phyloP scores from a whole-genome alignment of 805 yeast genomes.

The Kodamaea lidongshanica region DNA sequence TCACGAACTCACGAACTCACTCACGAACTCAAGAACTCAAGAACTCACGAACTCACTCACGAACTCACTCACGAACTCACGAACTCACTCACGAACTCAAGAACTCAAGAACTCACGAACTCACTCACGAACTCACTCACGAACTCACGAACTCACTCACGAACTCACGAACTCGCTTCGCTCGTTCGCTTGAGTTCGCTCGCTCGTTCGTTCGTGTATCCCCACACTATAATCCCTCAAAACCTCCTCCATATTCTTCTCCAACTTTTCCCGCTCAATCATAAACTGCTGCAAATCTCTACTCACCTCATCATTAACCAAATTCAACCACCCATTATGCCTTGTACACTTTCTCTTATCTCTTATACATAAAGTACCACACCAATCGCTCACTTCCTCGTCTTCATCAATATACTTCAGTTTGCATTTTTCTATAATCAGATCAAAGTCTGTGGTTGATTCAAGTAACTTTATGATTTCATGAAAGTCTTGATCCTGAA shows the following conservation, averaged over 20 bases:
- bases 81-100: too few species aligned
- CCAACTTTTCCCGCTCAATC: constrained; percentile 22
- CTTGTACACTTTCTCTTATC: constrained; percentile 53
- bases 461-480: not conserved
- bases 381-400: constrained; percentile 13
- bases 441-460: constrained; percentile 2
- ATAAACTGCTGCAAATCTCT: constrained; percentile 30
- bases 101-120: too few species aligned
- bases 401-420: constrained; percentile 8
- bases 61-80: too few species aligned
- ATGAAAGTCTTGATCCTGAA: constrained; percentile 8
- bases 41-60: too few species aligned
- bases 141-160: too few species aligned
- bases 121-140: too few species aligned
- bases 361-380: constrained; percentile 35
- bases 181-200: too few species aligned
- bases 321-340: constrained; percentile 48
- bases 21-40: too few species aligned
- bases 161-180: too few species aligned
- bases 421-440: constrained; percentile 3
- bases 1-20: too few species aligned
- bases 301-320: constrained; percentile 28
- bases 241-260: constrained; percentile 22
- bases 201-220: constrained; percentile 20
- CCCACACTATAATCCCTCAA: constrained; percentile 34